Evolutionary conservation across 495 filamentous ascomycete species (phyloP), one percentile per base, ranked within the genome.

Genomic region (Peziza echinospora): DNA sequence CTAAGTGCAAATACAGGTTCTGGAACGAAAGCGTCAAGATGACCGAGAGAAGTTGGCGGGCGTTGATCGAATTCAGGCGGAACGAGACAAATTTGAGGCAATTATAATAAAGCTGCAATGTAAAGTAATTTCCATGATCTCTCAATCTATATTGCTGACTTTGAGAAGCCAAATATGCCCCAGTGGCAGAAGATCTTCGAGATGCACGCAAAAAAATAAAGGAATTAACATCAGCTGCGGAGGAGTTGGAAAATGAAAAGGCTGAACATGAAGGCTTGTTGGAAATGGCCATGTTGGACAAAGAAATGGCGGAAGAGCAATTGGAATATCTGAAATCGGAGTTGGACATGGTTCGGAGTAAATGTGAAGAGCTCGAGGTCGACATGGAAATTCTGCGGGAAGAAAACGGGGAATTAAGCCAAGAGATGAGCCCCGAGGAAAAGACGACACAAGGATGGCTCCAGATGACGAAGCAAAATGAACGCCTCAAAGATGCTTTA

Each of bases 261-360:
- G 79, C 77, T 0, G 84, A 93, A 45, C 75, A 89, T 62, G 89
- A 94, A 16, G 71, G 75, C 5, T 67, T 78, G 13, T 64, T 93
- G 62, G 91, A 97, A 65, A 78, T 92, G 65, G 82, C 83, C 16
- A 77, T 79, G 0, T 65, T 97, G 17, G 89, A 97, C 57, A 71
- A 84, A 13, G 87, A 96, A 61, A 93, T 96, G 84, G 91, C 89
- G 2, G 87, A 94, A 61, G 87, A 96, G 57, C 82, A 75, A 26
- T 78, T 81, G 5, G 89, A 96, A 51, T 71, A 73, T 16, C 67
- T 78, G 25, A 86, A 80, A 58, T 69, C 72, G 2, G 89, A 96
- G 60, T 67, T 86, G 17, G 82, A 92, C n/a, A 66, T 72, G 4
- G 62, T 92, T 40, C 78, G 80, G 52, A 62, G 68, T 24, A 82